phyloP scores from a whole-genome alignment of 129 eudicot genomes.

The Centrapalus pauciflorus region DNA sequence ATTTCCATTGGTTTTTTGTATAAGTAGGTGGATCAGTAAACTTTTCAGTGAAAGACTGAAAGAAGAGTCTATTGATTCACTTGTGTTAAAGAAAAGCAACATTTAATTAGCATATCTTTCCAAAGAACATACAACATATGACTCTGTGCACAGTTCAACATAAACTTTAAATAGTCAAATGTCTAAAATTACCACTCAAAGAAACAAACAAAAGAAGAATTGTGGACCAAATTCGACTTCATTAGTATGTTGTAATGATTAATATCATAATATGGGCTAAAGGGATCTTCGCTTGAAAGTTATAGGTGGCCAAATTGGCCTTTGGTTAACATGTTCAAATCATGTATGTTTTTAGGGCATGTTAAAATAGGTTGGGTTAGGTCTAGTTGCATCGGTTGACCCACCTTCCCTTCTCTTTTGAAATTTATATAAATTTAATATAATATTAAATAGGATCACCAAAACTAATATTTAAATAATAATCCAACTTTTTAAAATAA shows the following conservation, averaged over 20 bases:
- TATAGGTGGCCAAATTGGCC: too few species aligned
- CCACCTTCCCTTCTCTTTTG: too few species aligned
- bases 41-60: background rate
- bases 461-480: too few species aligned
- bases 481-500: too few species aligned
- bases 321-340: too few species aligned
- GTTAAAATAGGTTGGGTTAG: too few species aligned
- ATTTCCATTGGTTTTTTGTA: background rate
- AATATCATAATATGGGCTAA: background rate
- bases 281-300: background rate
- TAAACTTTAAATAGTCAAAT: background rate
- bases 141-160: background rate
- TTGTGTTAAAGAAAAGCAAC: background rate
- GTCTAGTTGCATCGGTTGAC: too few species aligned
- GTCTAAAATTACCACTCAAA: background rate
- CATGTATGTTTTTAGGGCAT: too few species aligned
- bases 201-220: background rate
- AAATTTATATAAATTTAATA: too few species aligned
- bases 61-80: background rate
- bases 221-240: background rate
- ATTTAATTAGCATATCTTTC: too few species aligned
- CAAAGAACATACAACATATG: background rate
- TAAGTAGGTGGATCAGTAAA: background rate
- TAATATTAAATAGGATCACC: too few species aligned
- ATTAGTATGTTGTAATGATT: background rate